Base-by-base conservation (phyloP, 768 basidiomycete species). In the Auricularia sp. region DNA sequence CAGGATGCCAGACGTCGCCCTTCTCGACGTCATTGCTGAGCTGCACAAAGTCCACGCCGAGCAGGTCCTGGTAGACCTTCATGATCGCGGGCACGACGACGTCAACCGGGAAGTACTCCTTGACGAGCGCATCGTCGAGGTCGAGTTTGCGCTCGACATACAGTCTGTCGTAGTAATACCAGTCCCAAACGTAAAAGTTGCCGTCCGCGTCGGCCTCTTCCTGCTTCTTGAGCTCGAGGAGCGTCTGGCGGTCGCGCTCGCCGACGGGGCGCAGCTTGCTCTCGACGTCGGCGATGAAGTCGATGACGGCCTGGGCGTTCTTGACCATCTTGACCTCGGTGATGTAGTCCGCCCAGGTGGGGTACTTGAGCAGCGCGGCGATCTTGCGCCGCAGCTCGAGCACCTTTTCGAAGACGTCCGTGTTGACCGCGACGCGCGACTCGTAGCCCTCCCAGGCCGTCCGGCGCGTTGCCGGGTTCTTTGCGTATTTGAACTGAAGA, bases 251-350 rank as follows among this genome's bases (percentile, higher is more conserved):
- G 67, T 95, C 91, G 70, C 85, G 83, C 5, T 77, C 67, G 2
- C 84, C 91, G 42, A 94, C 81, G 0, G 91, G 90, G 23, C 81
- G 80, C 10, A 95, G 79, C 71, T 90, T 90, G 35, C 73, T 73
- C 70, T 89, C 83, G 39, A 95, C 84, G 63, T 92, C 89, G 60
- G 83, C 78, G 65, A 94, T 78, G 78, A 94, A 94, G 88, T 90
- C 77, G 67, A 79, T 73, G 7, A 88, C 85, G 23, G 80, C 81
- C 56, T 83, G 76, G 1, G 83, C 87, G 43, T 78, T 81, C 74
- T 93, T 92, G 68, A 89, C 83, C 91, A 93, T 93, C 77, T 91
- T 91, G 58, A 84, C 81, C 72, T 94, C 92, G 1, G 92, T 91
- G 47, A 86, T 74, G 72, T 87, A 93, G 73, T 90, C 91, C 1